phyloP scores from a whole-genome alignment of 257 asterid species.

The Cinchona pubescens region DNA sequence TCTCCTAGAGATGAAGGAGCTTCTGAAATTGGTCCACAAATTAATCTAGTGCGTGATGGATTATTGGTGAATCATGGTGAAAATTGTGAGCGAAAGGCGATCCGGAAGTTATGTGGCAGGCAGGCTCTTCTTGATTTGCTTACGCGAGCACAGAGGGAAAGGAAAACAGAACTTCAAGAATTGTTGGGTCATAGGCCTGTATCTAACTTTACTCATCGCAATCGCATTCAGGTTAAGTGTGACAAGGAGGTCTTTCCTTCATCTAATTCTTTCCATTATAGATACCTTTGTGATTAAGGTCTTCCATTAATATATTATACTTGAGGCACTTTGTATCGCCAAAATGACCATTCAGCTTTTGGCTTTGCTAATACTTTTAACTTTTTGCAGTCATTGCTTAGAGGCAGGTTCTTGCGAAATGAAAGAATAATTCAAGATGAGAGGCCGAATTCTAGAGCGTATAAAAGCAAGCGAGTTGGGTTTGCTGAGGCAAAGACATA shows the following conservation, averaged over 20 bases:
- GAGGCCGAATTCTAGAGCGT: conserved; percentile 54
- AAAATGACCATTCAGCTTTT: conserved; percentile 1
- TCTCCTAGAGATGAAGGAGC: conserved; percentile 43
- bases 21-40: conserved; percentile 43
- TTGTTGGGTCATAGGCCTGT: conserved; percentile 61
- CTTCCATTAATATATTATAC: background rate
- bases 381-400: conserved; percentile 63
- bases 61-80: conserved; percentile 32
- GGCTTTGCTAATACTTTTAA: conserved; percentile 11
- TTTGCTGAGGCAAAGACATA: conserved; percentile 61
- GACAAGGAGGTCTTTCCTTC: background rate
- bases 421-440: conserved; percentile 44
- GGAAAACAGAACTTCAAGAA: conserved; percentile 58
- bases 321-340: background rate
- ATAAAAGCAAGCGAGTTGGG: conserved; percentile 71
- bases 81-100: conserved; percentile 47
- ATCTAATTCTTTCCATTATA: background rate
- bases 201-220: conserved; percentile 75
- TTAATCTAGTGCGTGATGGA: conserved; percentile 49
- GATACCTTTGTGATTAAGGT: background rate
- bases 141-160: conserved; percentile 64
- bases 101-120: conserved; percentile 76
- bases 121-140: conserved; percentile 88
- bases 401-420: conserved; percentile 74
- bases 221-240: conserved; percentile 77